Base-by-base conservation (phyloP, 1,139 yeast species). In the Hyphopichia pseudoburtonii region DNA sequence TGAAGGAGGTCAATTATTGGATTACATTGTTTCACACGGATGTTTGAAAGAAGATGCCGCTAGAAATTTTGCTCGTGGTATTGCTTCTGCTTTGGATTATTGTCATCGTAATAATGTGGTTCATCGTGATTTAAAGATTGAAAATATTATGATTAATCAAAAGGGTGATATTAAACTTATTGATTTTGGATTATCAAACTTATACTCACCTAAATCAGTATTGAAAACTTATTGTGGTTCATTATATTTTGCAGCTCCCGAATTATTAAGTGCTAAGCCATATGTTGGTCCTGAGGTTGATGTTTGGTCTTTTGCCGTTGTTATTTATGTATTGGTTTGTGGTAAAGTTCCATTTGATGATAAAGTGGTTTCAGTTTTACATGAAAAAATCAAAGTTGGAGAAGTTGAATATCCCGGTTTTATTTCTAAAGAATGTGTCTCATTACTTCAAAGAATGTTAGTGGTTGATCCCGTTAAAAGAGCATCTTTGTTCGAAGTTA, bases 341-440 rank as follows among this genome's bases (percentile, higher is more conserved):
- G 99, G 99, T 37, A 90, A 89, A 57, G 97, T 94, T 6, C 99
- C 99, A 11, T 94, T 94, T 61, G 98, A 94, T 60, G 98, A 94
- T 57, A 95, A 88, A 55, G 82, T 87, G 43, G 95, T 95, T 50
- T 85, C 92, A 33, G 94, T 87, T 2, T 72, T 94, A 51, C 98
- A 94, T 59, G 96, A 89, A 48, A 90, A 90, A 61, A 94, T 94
- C 58, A 94, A 92, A 56, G 78, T 84, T 46, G 98, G 98, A 27
- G 74, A 81, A 43, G 96, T 94, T 5, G 96, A 89, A 47, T 94
- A 94, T 58, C 98, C 98, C 5, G 75, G 75, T 31, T 83, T 83
- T 64, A 67, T 94, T 34, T 82, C 95, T 3, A 71, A 78, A 26
- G 96, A 88, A 47, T 92, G 96, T 53, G 75, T 83, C n/a, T 86